Base-by-base conservation (phyloP, 139 green algal genomes). In the Pseudopediastrum boryanum region DNA sequence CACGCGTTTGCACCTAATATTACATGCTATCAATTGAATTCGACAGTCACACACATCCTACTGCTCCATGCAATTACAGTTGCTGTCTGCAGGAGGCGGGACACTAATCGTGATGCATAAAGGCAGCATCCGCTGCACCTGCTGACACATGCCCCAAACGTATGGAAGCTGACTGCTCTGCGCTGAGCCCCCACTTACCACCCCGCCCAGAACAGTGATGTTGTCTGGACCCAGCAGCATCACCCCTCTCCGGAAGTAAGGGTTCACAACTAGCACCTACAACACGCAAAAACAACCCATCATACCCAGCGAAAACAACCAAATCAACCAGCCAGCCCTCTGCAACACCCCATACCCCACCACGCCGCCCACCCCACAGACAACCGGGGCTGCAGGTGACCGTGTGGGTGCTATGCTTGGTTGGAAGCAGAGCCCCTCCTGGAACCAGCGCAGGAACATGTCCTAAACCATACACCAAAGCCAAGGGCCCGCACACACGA, bases 181-280 rank as follows among this genome's bases (percentile, higher is more conserved):
- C 19, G 48, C 48, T 21, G 19, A 16, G 19, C 48, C 48, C 48
- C 48, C 21, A 44, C 82, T 62, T 62, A 94, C 89, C 72, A 83
- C 43, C 2, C 91, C 90, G 0, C 91, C 91, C 33, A 94, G 80
- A 31, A 94, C 70, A 6, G 35, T 69, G 2, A 85, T 79, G 59
- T 92, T 93, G 27, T 90, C 75, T 1, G 88, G 87, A 16, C 77
- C 83, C 56, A 96, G 85, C 61, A 94, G 74, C 79, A 96, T 68
- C 61, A 90, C 77, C 38, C 92, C 92, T 1, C 86, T 64, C 12
- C 79, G 77, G 25, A 94, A 63, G 2, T 31, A 43, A 3, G 83
- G 78, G 50, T 89, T 83, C 31, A 83, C 76, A 23, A 95, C 35
- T 4, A 91, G 59, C 46, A 94, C 69, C 89, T 94, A 77, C 12